Evolutionary conservation across 495 filamentous ascomycete genomes (phyloP), one percentile per base, ranked within the genome.

Genomic region (Podospora bellae-mahoneyi): DNA sequence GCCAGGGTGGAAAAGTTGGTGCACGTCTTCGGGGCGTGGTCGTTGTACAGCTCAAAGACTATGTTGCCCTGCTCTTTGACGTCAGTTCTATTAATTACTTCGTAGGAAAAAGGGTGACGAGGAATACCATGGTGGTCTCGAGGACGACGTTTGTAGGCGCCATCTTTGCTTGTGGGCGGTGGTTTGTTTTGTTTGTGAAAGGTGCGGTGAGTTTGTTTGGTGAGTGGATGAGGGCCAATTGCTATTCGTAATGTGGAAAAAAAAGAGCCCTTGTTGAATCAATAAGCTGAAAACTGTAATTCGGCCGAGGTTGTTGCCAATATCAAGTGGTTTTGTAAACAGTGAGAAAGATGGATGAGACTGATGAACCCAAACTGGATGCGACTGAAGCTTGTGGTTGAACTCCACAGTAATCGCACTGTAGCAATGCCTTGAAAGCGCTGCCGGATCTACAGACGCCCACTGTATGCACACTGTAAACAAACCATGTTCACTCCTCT

Each of bases 1-100:
- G 89, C 88, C 58, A 98, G 90, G 7, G 88, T 91, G 63, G 83
- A 73, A 79, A 99, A 98, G 84, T 98, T 98, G 59, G 85, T 85
- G 86, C 93, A 97, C 4, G 96, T 96, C 79, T 85, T 78, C 28
- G 74, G 74, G 56, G 71, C 75, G 75, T 82, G 78, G 6, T 67
- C 27, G 13, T 73, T 78, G 86, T 99, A 99, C 66, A 99, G 92
- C 81, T 99, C 95, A 28, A 97, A 78, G 54, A 85, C 85, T 78
- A 99, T 92, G 2, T 81, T 87, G 75, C 95, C 94, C 94, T 84
- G 7, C 18, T 58, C 3, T 20, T 26, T 5, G 23, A 15, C 3
- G 7, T 58, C 55, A 58, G 9, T 15, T 19, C 57, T 32, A 23
- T 23, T n/a, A 56, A 3, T 54, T 10, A 65, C 5, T 27, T 57